Conservation (phyloP, 257 asterid genomes). For the Fraxinus quadrangulata region DNA sequence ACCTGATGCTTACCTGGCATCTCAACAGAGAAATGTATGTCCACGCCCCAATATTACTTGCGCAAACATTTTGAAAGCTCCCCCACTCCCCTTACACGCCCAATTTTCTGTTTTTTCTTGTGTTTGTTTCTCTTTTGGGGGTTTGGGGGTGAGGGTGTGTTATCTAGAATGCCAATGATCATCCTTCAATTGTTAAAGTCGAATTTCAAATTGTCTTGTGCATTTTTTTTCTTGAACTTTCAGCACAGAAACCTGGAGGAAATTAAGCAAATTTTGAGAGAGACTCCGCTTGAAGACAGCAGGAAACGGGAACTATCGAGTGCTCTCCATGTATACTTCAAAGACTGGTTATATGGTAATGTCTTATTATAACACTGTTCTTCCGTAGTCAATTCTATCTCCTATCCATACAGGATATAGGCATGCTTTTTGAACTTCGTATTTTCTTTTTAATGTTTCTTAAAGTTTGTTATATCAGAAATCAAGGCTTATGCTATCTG, state of each 20-base stretch:
- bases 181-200: background rate
- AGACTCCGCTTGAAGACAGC: slow-evolving; percentile 79
- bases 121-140: background rate
- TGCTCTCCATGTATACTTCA: slow-evolving; percentile 83
- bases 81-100: background rate
- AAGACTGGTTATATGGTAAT: slow-evolving; percentile 96
- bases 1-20: slow-evolving; percentile 78
- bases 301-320: slow-evolving; percentile 80
- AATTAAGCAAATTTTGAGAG: slow-evolving; percentile 73
- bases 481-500: background rate
- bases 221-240: slow-evolving; percentile 24
- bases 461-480: background rate
- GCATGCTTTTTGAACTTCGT: background rate
- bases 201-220: slow-evolving; percentile 14
- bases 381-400: slow-evolving; percentile 7
- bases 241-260: slow-evolving; percentile 74
- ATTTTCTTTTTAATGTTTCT: background rate
- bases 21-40: slow-evolving; percentile 84
- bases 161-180: background rate
- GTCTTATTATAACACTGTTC: background rate
- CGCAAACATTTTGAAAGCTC: background rate
- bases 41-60: background rate
- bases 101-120: background rate
- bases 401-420: background rate
- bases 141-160: background rate